Evolutionary conservation across 2,329 filamentous ascomycete genomes (phyloP), one percentile per base, ranked within the genome.

Genomic region (Exophiala aquamarina): DNA sequence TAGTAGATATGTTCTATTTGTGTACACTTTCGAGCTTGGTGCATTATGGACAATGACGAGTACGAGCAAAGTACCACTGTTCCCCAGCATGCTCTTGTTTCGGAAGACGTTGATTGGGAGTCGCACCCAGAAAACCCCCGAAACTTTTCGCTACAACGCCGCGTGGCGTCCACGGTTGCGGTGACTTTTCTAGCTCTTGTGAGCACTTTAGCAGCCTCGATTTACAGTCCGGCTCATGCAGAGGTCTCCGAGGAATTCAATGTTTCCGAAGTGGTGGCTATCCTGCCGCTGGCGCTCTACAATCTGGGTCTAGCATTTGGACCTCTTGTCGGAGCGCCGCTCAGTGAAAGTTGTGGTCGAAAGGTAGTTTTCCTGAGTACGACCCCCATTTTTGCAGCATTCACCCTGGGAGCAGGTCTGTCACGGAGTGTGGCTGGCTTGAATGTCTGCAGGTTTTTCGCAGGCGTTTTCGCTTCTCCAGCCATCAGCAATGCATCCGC

Each of bases 211-310:
- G 53, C 49, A 4, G 53, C 50, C 4, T 64, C 65, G 2, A 60
- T 65, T 11, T 67, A 66, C 47, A 59, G 63, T 3, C 61, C 65
- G 1, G 58, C 59, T 19, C 78, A 77, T 17, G 62, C 66, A 2
- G 80, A 85, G 58, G 81, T 87, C 34, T 80, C 81, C 37, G 63
- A 47, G 15, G 15, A 37, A 6, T 62, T 61, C 35, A 34, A 50
- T 8, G 46, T 59, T n/a, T 54, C 55, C 3, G 44, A 52, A 11
- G 57, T 56, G 3, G 54, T 61, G 4, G 61, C 66, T 7, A 60
- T 67, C n/a, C 50, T 69, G 15, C 61, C 61, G 6, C 50, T 68
- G 8, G 63, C 67, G 1, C 44, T 69, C 2, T 70, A 66, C 52
- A 66, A 63, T 35, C 50, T 67, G 4, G 68, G 68, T 2, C 35